These are phyloP conservation scores for Ceratocystis diversiconidia DNA, from an alignment of 2,329 filamentous ascomycete species.

Conservation along the genomic window DNA sequence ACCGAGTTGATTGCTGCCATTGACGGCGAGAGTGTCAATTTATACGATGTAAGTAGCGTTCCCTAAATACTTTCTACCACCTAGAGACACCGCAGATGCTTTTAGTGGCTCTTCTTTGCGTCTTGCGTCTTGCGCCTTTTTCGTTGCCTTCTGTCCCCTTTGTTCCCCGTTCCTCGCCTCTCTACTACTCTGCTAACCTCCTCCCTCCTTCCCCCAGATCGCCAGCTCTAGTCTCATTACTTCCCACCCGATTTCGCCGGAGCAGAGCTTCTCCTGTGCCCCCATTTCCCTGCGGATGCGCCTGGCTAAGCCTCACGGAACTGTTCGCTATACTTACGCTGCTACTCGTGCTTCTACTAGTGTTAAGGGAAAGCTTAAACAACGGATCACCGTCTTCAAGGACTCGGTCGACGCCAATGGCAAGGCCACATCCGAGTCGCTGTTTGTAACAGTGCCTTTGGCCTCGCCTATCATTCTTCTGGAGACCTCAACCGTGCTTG, in stretches of 20 bases:
- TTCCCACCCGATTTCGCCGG: slow-evolving; percentile 52
- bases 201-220: slow-evolving; percentile 30
- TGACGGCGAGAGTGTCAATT: slow-evolving; percentile 50
- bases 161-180: no score
- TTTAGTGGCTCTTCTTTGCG: background rate
- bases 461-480: slow-evolving; percentile 25
- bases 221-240: slow-evolving; percentile 47
- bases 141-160: background rate
- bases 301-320: slow-evolving; percentile 32
- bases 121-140: background rate
- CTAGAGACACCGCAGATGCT: background rate
- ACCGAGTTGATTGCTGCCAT: slow-evolving; percentile 49
- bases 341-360: slow-evolving; percentile 35
- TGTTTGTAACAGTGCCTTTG: slow-evolving; percentile 30
- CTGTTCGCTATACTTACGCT: slow-evolving; percentile 47
- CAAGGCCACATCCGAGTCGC: slow-evolving; percentile 38
- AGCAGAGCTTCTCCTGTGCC: slow-evolving; percentile 48
- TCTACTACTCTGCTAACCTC: slow-evolving; percentile 19
- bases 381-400: slow-evolving; percentile 45
- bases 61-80: background rate
- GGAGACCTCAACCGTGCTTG: slow-evolving; percentile 16
- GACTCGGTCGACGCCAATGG: slow-evolving; percentile 39
- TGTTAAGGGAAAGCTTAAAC: slow-evolving; percentile 22
- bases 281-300: slow-evolving; percentile 44
- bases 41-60: slow-evolving; percentile 45